Base-by-base conservation (phyloP, 2,329 filamentous ascomycete species). In the Colletotrichum paranaense region DNA sequence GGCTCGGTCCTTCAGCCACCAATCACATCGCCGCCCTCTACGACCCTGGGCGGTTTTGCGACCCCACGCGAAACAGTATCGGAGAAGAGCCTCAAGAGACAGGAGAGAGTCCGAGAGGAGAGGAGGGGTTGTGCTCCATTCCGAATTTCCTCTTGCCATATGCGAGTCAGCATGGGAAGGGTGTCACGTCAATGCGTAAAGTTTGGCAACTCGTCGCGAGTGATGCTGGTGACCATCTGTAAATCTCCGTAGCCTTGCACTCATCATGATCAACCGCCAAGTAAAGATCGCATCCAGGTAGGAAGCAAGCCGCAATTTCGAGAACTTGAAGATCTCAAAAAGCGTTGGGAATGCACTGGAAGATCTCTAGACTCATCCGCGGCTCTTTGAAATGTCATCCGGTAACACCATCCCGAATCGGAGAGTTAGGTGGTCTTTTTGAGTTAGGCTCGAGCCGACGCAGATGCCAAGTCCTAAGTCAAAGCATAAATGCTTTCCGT, bases 401-500 rank as follows among this genome's bases (percentile, higher is more conserved):
- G n/a, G 32, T 24, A 14, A 46, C 56, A 9, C 55, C 28, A 32
- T n/a, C 42, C 42, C 19, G 7, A 52, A 12, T 63, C 22, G 32
- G 38, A 58, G 49, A 38, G 42, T 42, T 56, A 56, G 32, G 16
- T 57, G 55, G n/a, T 5, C 26, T 9, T 28, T 62, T 68, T 69
- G 66, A 64, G 65, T 69, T 72, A 63, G 49, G 65, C 65, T 69
- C 65, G 35, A 63, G 52, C 69, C 49, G 46, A 57, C 38, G 52
- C 58, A 57, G n/a, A 30, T 42, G 65, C 35, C 58, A 68, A 63
- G 38, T n/a, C 14, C 6, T 28, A 67, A 30, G 9, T 24, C 46
- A 42, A 46, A 56, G 55, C 62, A 60, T 49, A 32, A 60, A 24
- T 19, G 28, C 32, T 19, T 64, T 24, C 42, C 59, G 46, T 56